Conservation (phyloP, 345 rosid genomes). For the Erysimum cheiranthoides region DNA sequence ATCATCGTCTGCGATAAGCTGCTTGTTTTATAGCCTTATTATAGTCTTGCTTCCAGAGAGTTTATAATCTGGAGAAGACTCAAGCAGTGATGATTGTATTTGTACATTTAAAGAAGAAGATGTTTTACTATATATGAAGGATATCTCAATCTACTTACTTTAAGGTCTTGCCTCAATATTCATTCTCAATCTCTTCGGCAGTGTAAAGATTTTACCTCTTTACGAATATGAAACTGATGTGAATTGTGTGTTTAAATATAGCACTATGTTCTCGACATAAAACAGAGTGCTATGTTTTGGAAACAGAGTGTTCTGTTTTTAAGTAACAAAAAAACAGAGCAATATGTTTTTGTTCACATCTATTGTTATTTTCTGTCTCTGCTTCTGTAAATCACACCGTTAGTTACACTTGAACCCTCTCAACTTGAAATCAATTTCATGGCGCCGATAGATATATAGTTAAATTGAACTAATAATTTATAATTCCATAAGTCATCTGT, state of each 20-base stretch:
- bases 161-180: neutral
- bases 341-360: neutral
- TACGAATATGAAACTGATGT: neutral
- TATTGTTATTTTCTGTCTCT: neutral
- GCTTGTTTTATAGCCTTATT: conserved; percentile 28
- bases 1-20: conserved; percentile 35
- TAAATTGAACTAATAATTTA: too few species aligned
- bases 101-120: conserved; percentile 33
- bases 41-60: conserved; percentile 42
- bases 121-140: conserved; percentile 18
- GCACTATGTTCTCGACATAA: neutral
- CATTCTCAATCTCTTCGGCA: neutral
- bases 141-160: neutral
- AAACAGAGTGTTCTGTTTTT: conserved; percentile 18
- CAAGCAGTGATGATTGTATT: conserved; percentile 38
- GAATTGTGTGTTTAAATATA: neutral
- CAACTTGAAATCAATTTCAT: too few species aligned
- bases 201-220: neutral
- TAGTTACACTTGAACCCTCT: neutral
- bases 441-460: too few species aligned
- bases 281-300: neutral
- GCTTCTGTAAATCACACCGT: neutral
- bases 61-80: conserved; percentile 43
- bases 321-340: conserved; percentile 8
- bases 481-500: too few species aligned